A percentile compares a stretch with the other conserved stretches of the same genome.
These are phyloP conservation scores for Corymbia calophylla DNA, from an alignment of 441 rosid genomes.

Conservation along the genomic window DNA sequence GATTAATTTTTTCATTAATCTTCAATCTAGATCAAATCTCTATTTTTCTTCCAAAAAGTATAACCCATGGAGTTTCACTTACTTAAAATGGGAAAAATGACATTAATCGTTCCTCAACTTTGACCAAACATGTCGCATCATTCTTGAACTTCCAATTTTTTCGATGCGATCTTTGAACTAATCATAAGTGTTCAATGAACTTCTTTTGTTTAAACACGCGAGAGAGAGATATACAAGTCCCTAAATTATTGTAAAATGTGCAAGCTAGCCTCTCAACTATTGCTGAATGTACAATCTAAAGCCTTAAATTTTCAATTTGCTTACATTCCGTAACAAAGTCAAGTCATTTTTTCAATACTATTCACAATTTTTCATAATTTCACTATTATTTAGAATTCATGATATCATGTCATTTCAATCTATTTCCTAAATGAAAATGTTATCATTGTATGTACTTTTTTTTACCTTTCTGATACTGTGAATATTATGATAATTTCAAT, in stretches of 20 bases:
- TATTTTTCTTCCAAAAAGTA: background rate
- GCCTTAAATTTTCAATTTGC: background rate
- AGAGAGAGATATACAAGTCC: background rate
- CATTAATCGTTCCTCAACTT: background rate
- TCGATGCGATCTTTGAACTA: too few species aligned
- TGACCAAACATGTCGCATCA: rapidly evolving
- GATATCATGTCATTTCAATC: background rate
- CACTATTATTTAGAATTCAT: background rate
- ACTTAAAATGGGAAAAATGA: background rate
- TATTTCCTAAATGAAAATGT: background rate
- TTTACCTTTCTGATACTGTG: background rate
- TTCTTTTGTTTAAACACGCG: background rate
- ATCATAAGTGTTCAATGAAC: too few species aligned
- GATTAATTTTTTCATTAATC: background rate
- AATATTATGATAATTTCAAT: background rate
- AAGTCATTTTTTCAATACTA: background rate
- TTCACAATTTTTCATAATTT: background rate
- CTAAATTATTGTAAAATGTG: background rate
- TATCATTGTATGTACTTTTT: background rate
- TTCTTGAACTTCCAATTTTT: background rate
- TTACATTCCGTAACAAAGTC: background rate
- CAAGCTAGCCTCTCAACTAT: background rate
- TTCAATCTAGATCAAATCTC: background rate
- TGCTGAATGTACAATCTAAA: background rate
- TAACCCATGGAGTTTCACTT: background rate